Conservation (phyloP, 2,329 filamentous ascomycete genomes). For the Cercospora janseana region DNA sequence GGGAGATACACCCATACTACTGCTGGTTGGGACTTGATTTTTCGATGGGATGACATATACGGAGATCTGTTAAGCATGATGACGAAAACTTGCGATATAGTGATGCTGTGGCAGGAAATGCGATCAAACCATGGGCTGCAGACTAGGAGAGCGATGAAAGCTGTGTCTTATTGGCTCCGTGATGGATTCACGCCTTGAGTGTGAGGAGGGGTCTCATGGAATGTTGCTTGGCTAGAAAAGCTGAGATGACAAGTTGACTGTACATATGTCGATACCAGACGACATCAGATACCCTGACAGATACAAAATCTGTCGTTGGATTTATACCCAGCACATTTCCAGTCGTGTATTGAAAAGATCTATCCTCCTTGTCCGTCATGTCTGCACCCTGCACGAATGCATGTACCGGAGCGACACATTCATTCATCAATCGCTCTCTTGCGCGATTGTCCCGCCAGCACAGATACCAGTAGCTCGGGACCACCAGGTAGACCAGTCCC, state of each 20-base stretch:
- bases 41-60: background rate
- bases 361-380: slow-evolving; percentile 41
- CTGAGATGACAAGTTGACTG: background rate
- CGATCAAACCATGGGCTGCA: background rate
- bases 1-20: slow-evolving; percentile 4
- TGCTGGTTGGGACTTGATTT: background rate
- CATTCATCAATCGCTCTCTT: slow-evolving; percentile 27
- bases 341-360: slow-evolving; percentile 38
- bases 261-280: slow-evolving; percentile 3
- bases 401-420: background rate
- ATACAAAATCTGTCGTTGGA: no score
- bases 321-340: no score
- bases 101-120: no score
- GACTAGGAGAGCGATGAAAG: background rate
- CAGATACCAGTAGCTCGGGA: slow-evolving; percentile 38
- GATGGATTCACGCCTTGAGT: background rate
- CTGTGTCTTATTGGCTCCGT: background rate
- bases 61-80: no score
- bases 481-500: slow-evolving; percentile 40
- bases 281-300: no score
- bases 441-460: slow-evolving; percentile 41
- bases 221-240: background rate
- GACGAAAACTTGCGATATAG: no score
- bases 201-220: background rate
- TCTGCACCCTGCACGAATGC: slow-evolving; percentile 29